These are phyloP conservation scores for Simplicillium aogashimaense DNA, from an alignment of 2,329 filamentous ascomycete genomes.

Conservation along the genomic window DNA sequence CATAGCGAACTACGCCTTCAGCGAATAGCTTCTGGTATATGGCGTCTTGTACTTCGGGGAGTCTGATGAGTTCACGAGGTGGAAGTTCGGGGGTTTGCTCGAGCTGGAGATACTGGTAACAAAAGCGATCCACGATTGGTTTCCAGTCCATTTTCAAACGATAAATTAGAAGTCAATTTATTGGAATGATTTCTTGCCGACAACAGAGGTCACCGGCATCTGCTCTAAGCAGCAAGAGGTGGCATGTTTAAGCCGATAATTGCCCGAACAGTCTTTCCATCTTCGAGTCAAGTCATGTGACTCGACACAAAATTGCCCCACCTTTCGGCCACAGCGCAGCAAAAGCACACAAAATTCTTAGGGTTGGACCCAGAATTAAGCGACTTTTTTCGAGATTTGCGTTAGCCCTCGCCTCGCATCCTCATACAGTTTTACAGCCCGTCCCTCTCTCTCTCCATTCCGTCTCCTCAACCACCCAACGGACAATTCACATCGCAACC, in stretches of 20 bases:
- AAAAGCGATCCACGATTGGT: conserved; percentile 39
- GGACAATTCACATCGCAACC: conserved; percentile 41
- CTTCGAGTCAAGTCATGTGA: conserved; percentile 1
- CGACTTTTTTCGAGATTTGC: conserved; percentile 26
- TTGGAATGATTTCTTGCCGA: too few relatives aligned
- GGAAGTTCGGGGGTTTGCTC: conserved; percentile 58
- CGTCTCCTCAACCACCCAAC: conserved; percentile 19
- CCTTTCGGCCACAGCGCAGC: conserved; percentile 1
- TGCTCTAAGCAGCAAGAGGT: too few relatives aligned
- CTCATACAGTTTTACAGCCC: conserved; percentile 5
- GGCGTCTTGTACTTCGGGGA: conserved; percentile 51
- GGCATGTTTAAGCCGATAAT: too few relatives aligned
- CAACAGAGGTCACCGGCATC: too few relatives aligned
- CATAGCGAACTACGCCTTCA: conserved; percentile 38
- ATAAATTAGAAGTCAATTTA: too few relatives aligned
- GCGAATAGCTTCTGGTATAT: conserved; percentile 61
- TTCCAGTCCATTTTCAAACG: conserved; percentile 2
- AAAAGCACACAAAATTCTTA: conserved; percentile 20
- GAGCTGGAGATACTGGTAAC: conserved; percentile 71
- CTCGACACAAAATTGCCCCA: conserved; percentile 4
- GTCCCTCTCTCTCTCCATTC: conserved; percentile 11
- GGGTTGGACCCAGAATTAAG: conserved; percentile 35
- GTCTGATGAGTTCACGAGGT: conserved; percentile 43
- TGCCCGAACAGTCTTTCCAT: too few relatives aligned
- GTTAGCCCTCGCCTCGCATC: conserved; percentile 10